Percentiles rank a stretch among this genome's conserved stretches.
phyloP scores from a whole-genome alignment of 768 basidiomycete genomes.

The Suillus weaverae region DNA sequence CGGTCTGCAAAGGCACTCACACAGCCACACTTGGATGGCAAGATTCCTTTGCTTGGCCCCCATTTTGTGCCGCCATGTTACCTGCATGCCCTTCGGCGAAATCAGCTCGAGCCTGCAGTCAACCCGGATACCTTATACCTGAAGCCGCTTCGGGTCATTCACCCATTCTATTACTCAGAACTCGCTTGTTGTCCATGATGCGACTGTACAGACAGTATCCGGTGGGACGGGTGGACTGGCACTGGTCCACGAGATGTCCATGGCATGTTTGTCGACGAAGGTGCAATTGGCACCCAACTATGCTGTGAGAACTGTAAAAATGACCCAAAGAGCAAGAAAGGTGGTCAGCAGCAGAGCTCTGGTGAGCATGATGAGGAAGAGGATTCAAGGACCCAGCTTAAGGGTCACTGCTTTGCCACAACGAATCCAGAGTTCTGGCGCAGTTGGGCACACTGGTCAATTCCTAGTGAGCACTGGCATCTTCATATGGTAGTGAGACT shows the following conservation, averaged over 20 bases:
- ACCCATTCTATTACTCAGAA: constrained; percentile 11
- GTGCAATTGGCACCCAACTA: constrained; percentile 1
- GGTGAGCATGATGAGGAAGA: too few relatives aligned
- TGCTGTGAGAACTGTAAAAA: too few relatives aligned
- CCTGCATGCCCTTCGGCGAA: constrained; percentile 12
- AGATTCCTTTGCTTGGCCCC: constrained; percentile 23
- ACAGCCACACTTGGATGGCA: constrained; percentile 3
- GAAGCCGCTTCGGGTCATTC: constrained; percentile 7
- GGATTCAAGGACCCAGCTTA: background rate
- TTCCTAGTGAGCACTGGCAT: constrained; percentile 14
- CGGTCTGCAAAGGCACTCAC: background rate
- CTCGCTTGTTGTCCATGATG: constrained; percentile 5
- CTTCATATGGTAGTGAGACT: too few relatives aligned
- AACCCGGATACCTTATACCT: constrained; percentile 1
- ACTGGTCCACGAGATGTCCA: constrained; percentile 8
- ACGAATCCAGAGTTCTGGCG: constrained; percentile 24
- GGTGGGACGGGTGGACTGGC: constrained; percentile 10
- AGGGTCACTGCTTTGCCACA: constrained; percentile 10
- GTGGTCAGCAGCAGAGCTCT: too few relatives aligned
- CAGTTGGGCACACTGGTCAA: constrained; percentile 18
- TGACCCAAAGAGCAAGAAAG: background rate
- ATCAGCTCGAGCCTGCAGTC: background rate
- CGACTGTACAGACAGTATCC: background rate
- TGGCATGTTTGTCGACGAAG: constrained; percentile 1
- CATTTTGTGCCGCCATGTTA: constrained; percentile 21